These are phyloP conservation scores for Corymbia calophylla DNA, from an alignment of 441 rosid species.

Conservation along the genomic window DNA sequence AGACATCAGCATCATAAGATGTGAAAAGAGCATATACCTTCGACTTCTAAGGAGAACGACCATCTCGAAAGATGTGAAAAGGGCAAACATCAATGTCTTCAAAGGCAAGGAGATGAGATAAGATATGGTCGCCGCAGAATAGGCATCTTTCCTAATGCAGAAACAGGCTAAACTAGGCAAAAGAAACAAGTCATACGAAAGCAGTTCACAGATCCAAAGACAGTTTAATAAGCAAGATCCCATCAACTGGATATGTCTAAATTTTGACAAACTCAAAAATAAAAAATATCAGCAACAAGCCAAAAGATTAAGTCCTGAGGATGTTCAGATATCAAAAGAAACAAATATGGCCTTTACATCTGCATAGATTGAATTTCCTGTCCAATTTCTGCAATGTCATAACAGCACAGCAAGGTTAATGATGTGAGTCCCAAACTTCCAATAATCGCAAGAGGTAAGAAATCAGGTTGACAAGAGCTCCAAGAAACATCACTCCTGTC, in stretches of 20 bases:
- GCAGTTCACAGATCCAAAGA: background rate
- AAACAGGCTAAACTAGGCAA: background rate
- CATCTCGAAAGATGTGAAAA: background rate
- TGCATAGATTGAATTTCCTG: background rate
- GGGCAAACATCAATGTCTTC: background rate
- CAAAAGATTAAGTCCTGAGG: background rate
- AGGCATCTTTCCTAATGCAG: background rate
- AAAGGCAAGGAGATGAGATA: background rate
- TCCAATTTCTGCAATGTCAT: constrained; percentile 85
- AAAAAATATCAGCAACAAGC: background rate
- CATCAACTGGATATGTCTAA: background rate
- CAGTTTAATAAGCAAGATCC: background rate
- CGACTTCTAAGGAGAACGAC: background rate
- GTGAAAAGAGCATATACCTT: background rate
- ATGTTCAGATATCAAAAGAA: background rate
- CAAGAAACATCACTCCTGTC: constrained; percentile 93
- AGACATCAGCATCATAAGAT: background rate
- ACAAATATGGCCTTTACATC: background rate
- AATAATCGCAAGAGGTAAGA: constrained; percentile 95
- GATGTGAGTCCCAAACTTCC: constrained; percentile 99
- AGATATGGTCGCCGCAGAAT: background rate
- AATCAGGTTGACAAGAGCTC: constrained; percentile 83
- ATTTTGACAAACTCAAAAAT: background rate
- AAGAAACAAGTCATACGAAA: background rate
- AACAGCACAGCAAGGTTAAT: constrained; percentile 98